phyloP scores from a whole-genome alignment of 192 early-diverging fungal genomes.

The Backusella parvicylindrica region DNA sequence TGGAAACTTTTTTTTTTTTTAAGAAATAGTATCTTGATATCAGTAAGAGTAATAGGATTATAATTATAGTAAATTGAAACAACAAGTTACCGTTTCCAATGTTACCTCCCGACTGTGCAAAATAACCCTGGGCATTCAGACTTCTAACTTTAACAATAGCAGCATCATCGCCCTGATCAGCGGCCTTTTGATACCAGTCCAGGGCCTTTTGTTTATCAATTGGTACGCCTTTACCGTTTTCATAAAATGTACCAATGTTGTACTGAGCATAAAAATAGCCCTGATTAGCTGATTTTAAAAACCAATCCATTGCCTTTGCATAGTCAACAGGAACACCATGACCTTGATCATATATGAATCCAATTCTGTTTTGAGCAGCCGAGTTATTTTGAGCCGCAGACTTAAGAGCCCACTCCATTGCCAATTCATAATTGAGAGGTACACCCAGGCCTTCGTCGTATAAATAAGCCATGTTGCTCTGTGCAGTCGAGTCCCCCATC shows the following conservation, averaged over 20 bases:
- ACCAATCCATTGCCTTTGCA: conserved; percentile 59
- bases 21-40: background rate
- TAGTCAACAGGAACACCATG: conserved; percentile 30
- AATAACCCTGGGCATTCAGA: background rate
- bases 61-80: background rate
- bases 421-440: background rate
- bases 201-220: conserved; percentile 35
- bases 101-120: background rate
- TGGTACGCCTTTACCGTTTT: conserved; percentile 61
- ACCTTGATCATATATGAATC: background rate
- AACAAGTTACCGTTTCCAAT: background rate
- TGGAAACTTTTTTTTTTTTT: background rate
- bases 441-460: conserved; percentile 78
- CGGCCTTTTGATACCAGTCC: conserved; percentile 4
- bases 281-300: conserved; percentile 61
- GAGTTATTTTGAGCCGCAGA: conserved; percentile 52
- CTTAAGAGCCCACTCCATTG: background rate
- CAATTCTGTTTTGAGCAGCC: conserved; percentile 39
- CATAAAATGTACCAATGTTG: conserved; percentile 75
- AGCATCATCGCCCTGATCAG: conserved; percentile 38
- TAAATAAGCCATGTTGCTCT: conserved; percentile 67
- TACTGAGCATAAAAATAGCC: conserved; percentile 81
- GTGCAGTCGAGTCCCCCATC: conserved; percentile 48
- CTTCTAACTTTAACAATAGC: background rate
- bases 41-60: background rate